Percentiles rank a stretch among this genome's conserved stretches.
Evolutionary conservation across 768 basidiomycete genomes (phyloP).

Genomic region (Rhizopogon vinicolor): DNA sequence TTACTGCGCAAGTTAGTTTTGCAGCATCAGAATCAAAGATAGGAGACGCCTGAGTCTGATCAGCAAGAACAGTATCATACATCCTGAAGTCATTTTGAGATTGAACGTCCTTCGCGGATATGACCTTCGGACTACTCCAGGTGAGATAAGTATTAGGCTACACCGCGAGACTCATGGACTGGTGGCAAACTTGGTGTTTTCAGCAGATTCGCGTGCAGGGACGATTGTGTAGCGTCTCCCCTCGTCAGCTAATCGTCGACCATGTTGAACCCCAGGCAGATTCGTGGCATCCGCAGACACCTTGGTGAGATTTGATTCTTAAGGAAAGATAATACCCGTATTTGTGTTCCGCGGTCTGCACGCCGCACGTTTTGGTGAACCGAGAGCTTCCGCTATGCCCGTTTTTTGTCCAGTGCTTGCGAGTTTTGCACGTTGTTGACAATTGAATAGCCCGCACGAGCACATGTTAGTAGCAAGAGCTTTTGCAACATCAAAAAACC

Average conservation of each 20-base stretch:
- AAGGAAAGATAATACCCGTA: not conserved
- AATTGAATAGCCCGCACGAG: too few relatives aligned
- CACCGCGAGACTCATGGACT: slow-evolving; percentile 34
- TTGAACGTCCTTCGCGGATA: slow-evolving; percentile 46
- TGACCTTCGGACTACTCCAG: slow-evolving; percentile 46
- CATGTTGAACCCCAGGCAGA: slow-evolving; percentile 6
- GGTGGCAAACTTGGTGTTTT: slow-evolving; percentile 14
- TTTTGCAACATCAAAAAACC: too few relatives aligned
- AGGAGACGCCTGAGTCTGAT: slow-evolving; percentile 23
- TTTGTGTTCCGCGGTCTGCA: not conserved
- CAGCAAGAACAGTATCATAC: slow-evolving; percentile 64
- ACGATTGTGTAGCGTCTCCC: slow-evolving; percentile 51
- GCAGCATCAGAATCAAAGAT: slow-evolving; percentile 60
- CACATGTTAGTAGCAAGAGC: too few relatives aligned
- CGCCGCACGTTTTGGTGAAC: too few relatives aligned
- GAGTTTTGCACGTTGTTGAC: too few relatives aligned
- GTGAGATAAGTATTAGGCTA: not conserved
- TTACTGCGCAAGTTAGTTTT: slow-evolving; percentile 66
- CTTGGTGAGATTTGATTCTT: slow-evolving; percentile 51
- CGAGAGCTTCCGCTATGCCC: too few relatives aligned
- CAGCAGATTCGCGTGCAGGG: slow-evolving; percentile 21
- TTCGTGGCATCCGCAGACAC: slow-evolving; percentile 10
- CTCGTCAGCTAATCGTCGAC: slow-evolving; percentile 31
- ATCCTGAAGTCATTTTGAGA: slow-evolving; percentile 49
- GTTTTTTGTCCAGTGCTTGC: too few relatives aligned